Evolutionary conservation across 2,329 filamentous ascomycete genomes (phyloP), one percentile per base, ranked within the genome.

Genomic region (Trichoderma sp.): DNA sequence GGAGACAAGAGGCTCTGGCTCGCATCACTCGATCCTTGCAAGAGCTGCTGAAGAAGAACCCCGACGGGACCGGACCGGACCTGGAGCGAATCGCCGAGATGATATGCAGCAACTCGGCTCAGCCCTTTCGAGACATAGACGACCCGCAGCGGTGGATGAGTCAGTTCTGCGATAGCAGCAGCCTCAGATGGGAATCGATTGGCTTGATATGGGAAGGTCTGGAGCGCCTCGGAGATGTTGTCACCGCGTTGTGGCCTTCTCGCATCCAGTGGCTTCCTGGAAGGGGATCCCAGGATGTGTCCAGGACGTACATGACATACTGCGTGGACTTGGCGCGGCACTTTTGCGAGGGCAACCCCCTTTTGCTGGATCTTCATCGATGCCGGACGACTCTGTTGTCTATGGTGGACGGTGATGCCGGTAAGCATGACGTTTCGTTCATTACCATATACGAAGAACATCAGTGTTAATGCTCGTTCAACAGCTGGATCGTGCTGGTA

Each of bases 151-250:
- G 69, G n/a, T 82, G 79, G 78, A 68, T 77, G 1, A 70, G 68
- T 2, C 77, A 80, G 44, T 79, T 81, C 56, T 72, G 71, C 0
- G 79, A 39, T 14, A 39, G 78, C 0, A 66, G 66, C 0, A 76
- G 75, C n/a, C 70, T 79, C 26, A 74, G 80, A 1, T 82, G 80
- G 80, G 80, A 82, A 62, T 75, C 77, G 0, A 66, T 82, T 1
- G 80, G 79, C 0, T 81, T 44, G 34, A 64, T 59, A 15, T 66
- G 57, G 52, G 51, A 24, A 19, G 59, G 67, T 24, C 30, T 66
- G 43, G 60, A 63, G 60, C 60, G 60, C 21, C 34, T 62, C 12
- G n/a, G 45, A 10, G 43, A 34, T 15, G 58, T 55, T 26, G 28
- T 54, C 21, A 47, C 44, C 24, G 34, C 50, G 10, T 47, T 63